Conservation (phyloP, 179 eudicot genomes). For the Sideroxylon spinosum region DNA sequence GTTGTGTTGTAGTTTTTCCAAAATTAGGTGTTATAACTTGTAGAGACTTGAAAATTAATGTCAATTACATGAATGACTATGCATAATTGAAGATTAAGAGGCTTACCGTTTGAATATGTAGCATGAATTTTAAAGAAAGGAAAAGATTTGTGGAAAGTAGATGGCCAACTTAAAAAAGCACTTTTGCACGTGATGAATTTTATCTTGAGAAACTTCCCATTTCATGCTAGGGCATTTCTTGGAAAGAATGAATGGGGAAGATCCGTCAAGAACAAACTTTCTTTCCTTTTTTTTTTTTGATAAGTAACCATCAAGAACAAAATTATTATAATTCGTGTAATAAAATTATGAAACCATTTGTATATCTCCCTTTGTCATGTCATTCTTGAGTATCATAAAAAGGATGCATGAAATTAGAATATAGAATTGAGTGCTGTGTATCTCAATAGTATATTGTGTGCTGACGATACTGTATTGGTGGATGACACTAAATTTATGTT, state of each 20-base stretch:
- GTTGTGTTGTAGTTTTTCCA: not conserved
- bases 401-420: too few relatives aligned
- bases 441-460: too few relatives aligned
- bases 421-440: too few relatives aligned
- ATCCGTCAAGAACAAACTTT: not conserved
- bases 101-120: not conserved
- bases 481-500: too few relatives aligned
- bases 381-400: too few relatives aligned
- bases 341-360: too few relatives aligned
- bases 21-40: not conserved
- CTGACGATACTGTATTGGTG: too few relatives aligned
- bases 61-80: not conserved
- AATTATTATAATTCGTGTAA: too few relatives aligned
- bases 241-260: not conserved
- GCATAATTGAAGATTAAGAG: not conserved
- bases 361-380: too few relatives aligned
- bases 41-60: not conserved
- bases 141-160: not conserved
- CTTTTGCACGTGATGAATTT: not conserved
- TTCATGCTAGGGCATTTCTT: not conserved
- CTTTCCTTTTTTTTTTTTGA: too few relatives aligned
- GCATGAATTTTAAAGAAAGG: not conserved
- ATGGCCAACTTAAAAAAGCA: not conserved
- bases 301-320: too few relatives aligned
- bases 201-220: not conserved